Percentiles rank a stretch among this genome's conserved stretches.
Conservation (phyloP, 108 stramenopile genomes). For the Fistulifera pelliculosa region DNA sequence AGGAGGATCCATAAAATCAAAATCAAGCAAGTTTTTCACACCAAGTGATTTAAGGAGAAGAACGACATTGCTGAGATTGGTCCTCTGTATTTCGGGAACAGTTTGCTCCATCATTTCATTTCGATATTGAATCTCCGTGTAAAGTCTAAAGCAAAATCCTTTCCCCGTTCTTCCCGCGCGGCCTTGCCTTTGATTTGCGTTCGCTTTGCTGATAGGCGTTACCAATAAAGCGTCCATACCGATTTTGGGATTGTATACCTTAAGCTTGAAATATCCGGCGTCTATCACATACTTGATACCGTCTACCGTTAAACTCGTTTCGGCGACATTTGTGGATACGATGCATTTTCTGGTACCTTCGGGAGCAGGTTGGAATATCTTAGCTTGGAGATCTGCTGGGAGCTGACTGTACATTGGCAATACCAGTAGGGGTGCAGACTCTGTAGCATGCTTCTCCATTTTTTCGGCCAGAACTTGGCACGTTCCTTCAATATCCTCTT, state of each 20-base stretch:
- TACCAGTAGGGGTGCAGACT: constrained; percentile 86
- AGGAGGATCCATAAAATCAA: constrained; percentile 98
- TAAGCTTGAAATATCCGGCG: constrained; percentile 95
- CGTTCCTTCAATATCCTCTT: constrained; percentile 98
- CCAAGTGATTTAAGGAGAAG: constrained; percentile 95
- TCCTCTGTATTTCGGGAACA: constrained; percentile 98
- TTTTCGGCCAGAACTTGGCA: constrained; percentile 92
- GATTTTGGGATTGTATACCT: constrained; percentile 99
- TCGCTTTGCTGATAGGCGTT: constrained; percentile 93
- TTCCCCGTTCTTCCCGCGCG: constrained; percentile 95
- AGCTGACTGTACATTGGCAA: constrained; percentile 99
- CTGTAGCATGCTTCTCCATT: constrained; percentile 74
- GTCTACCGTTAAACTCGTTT: constrained; percentile 97
- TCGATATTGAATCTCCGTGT: constrained; percentile 92
- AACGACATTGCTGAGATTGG: constrained; percentile 98
- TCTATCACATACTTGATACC: constrained; percentile 92
- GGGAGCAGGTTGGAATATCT: constrained; percentile 93
- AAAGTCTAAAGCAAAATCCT: constrained; percentile 95
- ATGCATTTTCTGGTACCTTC: constrained; percentile 93
- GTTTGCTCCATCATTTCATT: constrained; percentile 92
- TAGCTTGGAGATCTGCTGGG: constrained; percentile 96
- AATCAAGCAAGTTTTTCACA: constrained; percentile 85
- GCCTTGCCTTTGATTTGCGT: constrained; percentile 96
- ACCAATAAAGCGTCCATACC: constrained; percentile 99
- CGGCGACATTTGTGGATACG: constrained; percentile 98